phyloP scores from a whole-genome alignment of 202 grass and related monocot species.

The Setaria viridis region DNA sequence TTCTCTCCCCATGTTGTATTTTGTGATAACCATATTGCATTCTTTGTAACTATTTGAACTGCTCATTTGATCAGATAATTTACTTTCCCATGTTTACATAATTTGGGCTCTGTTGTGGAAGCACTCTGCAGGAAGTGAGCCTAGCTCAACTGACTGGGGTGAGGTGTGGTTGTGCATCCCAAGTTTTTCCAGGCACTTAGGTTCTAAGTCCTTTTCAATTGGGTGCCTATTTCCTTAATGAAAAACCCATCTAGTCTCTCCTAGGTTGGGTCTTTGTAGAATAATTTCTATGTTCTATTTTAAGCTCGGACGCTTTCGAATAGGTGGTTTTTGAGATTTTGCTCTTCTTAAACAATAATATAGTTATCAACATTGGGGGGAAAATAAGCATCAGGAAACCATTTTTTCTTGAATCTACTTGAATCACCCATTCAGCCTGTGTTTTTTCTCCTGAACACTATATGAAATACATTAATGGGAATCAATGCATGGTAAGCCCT shows the following conservation, averaged over 20 bases:
- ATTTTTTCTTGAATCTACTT: not conserved
- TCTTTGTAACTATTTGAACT: constrained; percentile 21
- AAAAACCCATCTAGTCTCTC: not conserved
- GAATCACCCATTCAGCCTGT: not conserved
- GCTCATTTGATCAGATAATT: constrained; percentile 29
- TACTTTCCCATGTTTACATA: constrained; percentile 37
- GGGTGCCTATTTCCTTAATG: not conserved
- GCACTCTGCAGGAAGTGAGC: not conserved
- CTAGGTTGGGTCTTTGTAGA: not conserved
- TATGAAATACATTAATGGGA: not conserved
- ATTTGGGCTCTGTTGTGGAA: not conserved
- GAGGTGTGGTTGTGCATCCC: too few relatives aligned
- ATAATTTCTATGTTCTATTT: not conserved
- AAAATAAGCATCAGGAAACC: constrained; percentile 12
- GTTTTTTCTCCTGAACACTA: constrained; percentile 16
- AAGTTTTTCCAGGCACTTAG: not conserved
- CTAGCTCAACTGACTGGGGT: not conserved
- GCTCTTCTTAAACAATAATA: constrained; percentile 17
- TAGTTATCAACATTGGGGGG: not conserved
- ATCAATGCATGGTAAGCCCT: not conserved
- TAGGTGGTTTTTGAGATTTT: constrained; percentile 21
- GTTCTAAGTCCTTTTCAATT: not conserved
- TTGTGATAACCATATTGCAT: constrained; percentile 23
- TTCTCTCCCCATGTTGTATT: constrained; percentile 1
- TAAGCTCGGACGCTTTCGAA: not conserved